Base-by-base conservation (phyloP, 768 basidiomycete species). In the Russula ochroleuca region DNA sequence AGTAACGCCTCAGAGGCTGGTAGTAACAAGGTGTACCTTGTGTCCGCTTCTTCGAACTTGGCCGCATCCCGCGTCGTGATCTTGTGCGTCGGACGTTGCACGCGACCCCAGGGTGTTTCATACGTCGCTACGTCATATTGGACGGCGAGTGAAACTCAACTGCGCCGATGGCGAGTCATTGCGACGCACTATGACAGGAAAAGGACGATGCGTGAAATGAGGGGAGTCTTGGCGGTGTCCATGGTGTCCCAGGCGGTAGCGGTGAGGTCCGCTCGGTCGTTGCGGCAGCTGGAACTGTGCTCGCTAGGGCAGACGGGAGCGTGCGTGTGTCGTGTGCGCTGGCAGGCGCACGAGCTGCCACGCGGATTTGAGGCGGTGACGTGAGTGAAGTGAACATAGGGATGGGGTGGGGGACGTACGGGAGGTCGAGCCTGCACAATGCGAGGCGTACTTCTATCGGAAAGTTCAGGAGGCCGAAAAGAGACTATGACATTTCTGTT, bases 111-210 rank as follows among this genome's bases (percentile, higher is more conserved):
- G n/a, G n/a, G n/a, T n/a, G n/a, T n/a, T n/a, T n/a, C n/a, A n/a
- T n/a, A n/a, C n/a, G n/a, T n/a, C n/a, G n/a, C n/a, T n/a, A n/a
- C n/a, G n/a, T n/a, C n/a, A n/a, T n/a, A n/a, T n/a, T n/a, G n/a
- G n/a, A n/a, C n/a, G n/a, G n/a, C n/a, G n/a, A n/a, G n/a, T n/a
- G n/a, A n/a, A n/a, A n/a, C n/a, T n/a, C n/a, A n/a, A n/a, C n/a
- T 19, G 14, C 57, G 61, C 2, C 65, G 67, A 21, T 56, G 40
- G 21, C 67, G 35, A 6, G 55, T 31, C 33, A 68, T 62, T 0
- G 57, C 50, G 38, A 68, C 17, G 38, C 61, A 63, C 65, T 62
- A 68, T 3, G 65, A 58, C 8, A 65, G 55, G 62, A 68, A 66
- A 45, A 68, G 35, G 8, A 63, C 4, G 49, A 59, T 7, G 28